Percentiles rank a stretch among this genome's conserved stretches.
Evolutionary conservation across 441 rosid species (phyloP).

Genomic region (Populus hybrid): DNA sequence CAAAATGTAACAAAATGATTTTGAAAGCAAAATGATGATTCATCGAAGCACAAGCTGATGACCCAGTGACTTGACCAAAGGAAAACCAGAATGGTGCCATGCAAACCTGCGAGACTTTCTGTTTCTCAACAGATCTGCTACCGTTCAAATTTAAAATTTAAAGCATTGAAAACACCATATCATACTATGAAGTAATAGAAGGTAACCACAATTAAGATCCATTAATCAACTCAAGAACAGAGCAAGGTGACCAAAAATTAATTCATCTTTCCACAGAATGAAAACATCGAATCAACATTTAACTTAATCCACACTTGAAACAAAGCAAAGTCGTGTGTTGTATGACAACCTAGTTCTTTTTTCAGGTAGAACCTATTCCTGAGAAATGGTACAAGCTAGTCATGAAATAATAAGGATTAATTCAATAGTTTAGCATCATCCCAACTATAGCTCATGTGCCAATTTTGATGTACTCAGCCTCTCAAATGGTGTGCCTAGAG

Average conservation of each 20-base stretch:
- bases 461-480: not conserved
- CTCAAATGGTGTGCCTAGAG: not conserved
- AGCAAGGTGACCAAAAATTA: not conserved
- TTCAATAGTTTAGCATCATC: not conserved
- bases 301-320: not conserved
- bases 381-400: not conserved
- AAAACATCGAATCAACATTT: not conserved
- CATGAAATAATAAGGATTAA: not conserved
- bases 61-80: no score
- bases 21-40: no score
- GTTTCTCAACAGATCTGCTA: no score
- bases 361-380: no score
- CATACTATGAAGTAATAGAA: not conserved
- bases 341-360: not conserved
- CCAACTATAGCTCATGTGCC: not conserved
- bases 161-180: not conserved
- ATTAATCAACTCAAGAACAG: not conserved
- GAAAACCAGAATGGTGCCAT: no score
- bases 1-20: not conserved
- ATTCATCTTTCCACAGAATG: not conserved
- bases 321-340: not conserved
- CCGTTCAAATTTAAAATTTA: no score
- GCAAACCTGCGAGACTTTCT: no score
- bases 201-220: not conserved
- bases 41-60: no score